Evolutionary conservation across 305 asterid genomes (phyloP), one percentile per base, ranked within the genome.

Genomic region (Fraxinus velutina): DNA sequence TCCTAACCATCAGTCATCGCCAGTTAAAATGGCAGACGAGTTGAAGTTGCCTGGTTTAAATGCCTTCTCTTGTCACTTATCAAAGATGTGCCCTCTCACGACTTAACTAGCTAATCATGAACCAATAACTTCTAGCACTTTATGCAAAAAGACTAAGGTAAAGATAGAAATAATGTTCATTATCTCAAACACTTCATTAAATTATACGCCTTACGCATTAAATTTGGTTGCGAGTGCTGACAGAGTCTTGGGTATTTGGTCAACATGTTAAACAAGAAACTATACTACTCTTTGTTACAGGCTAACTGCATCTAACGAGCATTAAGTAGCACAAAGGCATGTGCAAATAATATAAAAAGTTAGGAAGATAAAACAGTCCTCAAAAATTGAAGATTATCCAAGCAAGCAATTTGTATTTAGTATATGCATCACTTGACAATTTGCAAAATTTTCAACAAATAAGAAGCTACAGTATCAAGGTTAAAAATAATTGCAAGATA

Each of bases 371-470:
- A 66, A 66, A 29, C 4, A 7, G 39, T 27, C 5, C 17, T 13
- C 19, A 29, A 29, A 68, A 68, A 29, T 68, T n/a, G 19, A 60
- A 60, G 55, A 7, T 60, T 60, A n/a, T 8, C 74, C 34, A 68
- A 30, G 37, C 7, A 68, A 68, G 19, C 39, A 29, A 68, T 68
- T 68, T 68, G 73, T 27, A 68, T 30, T 66, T 12, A 68, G 17
- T 62, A 22, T 29, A 27, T 4, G 36, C 74, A 29, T 12, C 6
- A 29, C 74, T 30, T 68, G 37, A 68, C 19, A 68, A 27, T 13
- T 68, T 68, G 37, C 37, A 68, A 68, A 60, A 68, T 68, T 68
- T 68, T 68, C 74, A 29, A 68, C 37, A 13, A 68, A 68, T 68
- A 24, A 68, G 74, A 10, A 68, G 74, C 39, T 4, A 68, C 3